Evolutionary conservation across 129 eudicot genomes (phyloP).

Genomic region (Daucus carota): DH1_v3.0 NC_030387.2:7235001-7235500

Average conservation of each 20-base stretch:
- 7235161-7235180: not conserved
- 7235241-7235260: not conserved
- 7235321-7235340: not conserved
- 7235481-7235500: not conserved
- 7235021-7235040: conserved; percentile 82
- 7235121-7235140: not conserved
- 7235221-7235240: not conserved
- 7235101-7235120: not conserved
- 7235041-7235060: conserved; percentile 1
- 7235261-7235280: not conserved
- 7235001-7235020: conserved; percentile 91
- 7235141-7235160: not conserved
- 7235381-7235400: too few relatives aligned
- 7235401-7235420: not conserved
- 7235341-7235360: not conserved
- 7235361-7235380: not conserved
- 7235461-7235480: not conserved
- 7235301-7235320: not conserved
- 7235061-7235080: not conserved
- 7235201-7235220: not conserved
- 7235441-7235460: not conserved
- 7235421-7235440: not conserved
- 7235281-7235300: not conserved
- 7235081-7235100: not conserved
- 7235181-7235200: not conserved